Conservation (phyloP, 371 early-diverging fungal genomes). For the Circinella minor region DNA sequence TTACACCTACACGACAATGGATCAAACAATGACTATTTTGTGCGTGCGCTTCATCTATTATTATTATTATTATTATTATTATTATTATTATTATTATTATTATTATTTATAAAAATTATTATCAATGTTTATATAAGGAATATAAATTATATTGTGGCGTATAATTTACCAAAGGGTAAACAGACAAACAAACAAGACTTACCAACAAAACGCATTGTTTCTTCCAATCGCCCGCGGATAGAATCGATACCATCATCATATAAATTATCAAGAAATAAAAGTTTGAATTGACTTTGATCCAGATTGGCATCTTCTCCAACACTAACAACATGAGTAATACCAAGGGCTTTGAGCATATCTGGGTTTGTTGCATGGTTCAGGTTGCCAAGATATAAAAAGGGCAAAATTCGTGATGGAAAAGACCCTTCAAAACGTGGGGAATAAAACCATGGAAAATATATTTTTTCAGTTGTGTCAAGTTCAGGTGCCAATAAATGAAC, state of each 20-base stretch:
- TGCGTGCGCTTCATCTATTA: conserved; percentile 39
- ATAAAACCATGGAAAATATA: conserved; percentile 59
- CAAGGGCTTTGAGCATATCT: conserved; percentile 57
- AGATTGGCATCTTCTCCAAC: conserved; percentile 67
- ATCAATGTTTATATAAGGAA: neutral
- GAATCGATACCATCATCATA: conserved; percentile 73
- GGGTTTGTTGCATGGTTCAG: conserved; percentile 71
- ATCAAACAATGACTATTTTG: conserved; percentile 47
- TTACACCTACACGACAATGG: conserved; percentile 73
- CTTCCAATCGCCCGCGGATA: conserved; percentile 51
- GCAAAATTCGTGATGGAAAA: conserved; percentile 66
- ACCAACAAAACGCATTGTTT: conserved; percentile 63
- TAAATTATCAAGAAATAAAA: conserved; percentile 60
- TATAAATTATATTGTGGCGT: neutral
- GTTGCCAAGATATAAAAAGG: conserved; percentile 68
- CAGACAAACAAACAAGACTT: conserved; percentile 19
- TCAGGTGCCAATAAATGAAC: neutral
- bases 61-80: neutral
- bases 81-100: too few relatives aligned
- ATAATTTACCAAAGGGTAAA: neutral
- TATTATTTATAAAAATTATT: neutral
- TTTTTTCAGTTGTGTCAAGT: conserved; percentile 23
- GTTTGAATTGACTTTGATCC: conserved; percentile 30
- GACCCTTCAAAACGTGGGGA: conserved; percentile 68
- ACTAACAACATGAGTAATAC: conserved; percentile 65